These are phyloP conservation scores for Purshia tridentata DNA, from an alignment of 306 rosid species.

Conservation along the genomic window DNA sequence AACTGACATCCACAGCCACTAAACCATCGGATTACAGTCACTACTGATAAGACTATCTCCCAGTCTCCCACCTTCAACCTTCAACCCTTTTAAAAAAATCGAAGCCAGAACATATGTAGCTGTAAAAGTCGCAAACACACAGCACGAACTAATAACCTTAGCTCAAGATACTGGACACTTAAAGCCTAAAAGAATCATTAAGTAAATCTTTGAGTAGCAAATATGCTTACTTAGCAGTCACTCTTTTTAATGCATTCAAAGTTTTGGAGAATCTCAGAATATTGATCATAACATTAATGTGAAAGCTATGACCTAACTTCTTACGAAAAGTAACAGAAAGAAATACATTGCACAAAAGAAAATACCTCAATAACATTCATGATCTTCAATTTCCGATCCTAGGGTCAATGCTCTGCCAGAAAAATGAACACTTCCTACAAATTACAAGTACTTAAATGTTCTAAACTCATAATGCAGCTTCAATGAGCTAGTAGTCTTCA, in stretches of 20 bases:
- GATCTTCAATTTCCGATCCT: not conserved
- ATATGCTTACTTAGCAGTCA: not conserved
- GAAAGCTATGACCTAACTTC: not conserved
- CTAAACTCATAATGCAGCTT: not conserved
- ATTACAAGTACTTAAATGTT: not conserved
- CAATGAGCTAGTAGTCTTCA: not conserved
- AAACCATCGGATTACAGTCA: not conserved
- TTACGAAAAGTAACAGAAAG: not conserved
- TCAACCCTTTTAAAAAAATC: not conserved
- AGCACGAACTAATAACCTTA: not conserved
- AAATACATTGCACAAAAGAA: not conserved
- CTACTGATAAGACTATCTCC: not conserved
- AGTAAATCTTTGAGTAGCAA: constrained; percentile 1
- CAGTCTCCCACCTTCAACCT: not conserved
- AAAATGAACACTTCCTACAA: not conserved
- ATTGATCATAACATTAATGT: not conserved
- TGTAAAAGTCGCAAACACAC: not conserved
- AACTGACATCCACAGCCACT: not conserved
- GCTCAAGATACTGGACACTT: not conserved
- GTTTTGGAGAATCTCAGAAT: not conserved
- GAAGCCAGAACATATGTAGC: not conserved
- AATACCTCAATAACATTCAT: constrained; percentile 1
- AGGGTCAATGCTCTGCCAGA: not conserved
- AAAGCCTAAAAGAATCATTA: not conserved
- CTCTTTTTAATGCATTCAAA: not conserved